These are phyloP conservation scores for Suillus variegatus DNA, from an alignment of 768 basidiomycete genomes.

Conservation along the genomic window DNA sequence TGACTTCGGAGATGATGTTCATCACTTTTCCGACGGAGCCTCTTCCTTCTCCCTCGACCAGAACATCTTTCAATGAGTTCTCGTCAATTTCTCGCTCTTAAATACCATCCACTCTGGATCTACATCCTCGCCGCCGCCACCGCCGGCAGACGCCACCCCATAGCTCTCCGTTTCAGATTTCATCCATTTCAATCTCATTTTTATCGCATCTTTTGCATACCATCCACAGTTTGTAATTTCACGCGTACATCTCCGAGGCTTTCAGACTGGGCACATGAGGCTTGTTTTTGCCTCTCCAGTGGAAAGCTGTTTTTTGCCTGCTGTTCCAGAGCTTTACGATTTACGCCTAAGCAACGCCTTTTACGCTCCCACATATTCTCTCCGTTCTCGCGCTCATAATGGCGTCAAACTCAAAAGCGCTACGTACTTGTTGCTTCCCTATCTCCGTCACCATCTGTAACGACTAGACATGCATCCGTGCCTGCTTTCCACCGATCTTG, in stretches of 20 bases:
- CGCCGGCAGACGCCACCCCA: slow-evolving; percentile 30
- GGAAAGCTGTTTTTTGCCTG: slow-evolving; percentile 13
- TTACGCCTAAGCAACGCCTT: slow-evolving; percentile 27
- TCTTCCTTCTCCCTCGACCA: slow-evolving; percentile 44
- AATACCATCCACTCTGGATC: slow-evolving; percentile 25
- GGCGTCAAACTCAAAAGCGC: slow-evolving; percentile 6
- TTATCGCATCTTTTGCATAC: slow-evolving; percentile 36
- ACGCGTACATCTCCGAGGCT: slow-evolving; percentile 22
- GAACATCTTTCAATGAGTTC: slow-evolving; percentile 49
- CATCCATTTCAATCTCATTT: slow-evolving; percentile 32
- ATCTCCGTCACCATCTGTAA: slow-evolving; percentile 50
- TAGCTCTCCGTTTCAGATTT: slow-evolving; percentile 16
- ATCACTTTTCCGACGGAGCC: slow-evolving; percentile 43
- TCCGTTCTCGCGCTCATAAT: slow-evolving; percentile 3
- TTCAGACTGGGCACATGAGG: slow-evolving; percentile 16
- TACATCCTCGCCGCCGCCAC: slow-evolving; percentile 30
- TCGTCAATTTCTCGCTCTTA: slow-evolving; percentile 14
- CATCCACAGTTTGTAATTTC: slow-evolving; percentile 22
- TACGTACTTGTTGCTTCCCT: slow-evolving; percentile 11
- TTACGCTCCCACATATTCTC: slow-evolving; percentile 25
- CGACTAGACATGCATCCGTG: slow-evolving; percentile 69
- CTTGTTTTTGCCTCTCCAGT: slow-evolving; percentile 12
- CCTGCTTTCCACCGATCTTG: slow-evolving; percentile 30
- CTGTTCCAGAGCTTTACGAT: slow-evolving; percentile 23
- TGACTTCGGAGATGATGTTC: slow-evolving; percentile 40